Evolutionary conservation across 306 rosid species (phyloP), one percentile per base, ranked within the genome.

Genomic region (Vicia faba): DNA sequence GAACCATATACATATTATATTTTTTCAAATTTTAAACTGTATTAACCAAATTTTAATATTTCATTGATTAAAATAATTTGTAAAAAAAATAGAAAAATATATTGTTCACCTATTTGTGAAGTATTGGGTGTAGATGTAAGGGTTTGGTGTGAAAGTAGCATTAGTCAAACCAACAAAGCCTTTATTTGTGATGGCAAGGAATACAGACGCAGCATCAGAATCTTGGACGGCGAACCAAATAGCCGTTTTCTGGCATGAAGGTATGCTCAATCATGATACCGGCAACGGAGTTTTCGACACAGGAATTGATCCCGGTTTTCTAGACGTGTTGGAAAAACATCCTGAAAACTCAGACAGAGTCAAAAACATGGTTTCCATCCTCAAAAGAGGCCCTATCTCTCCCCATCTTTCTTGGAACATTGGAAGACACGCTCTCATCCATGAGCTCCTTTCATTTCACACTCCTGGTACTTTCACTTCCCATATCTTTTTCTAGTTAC

Each of bases 321-420:
- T 89, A 18, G 98, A 89, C 48, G 91, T 92, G 8, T 78, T 92
- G 64, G 98, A 92, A 7, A 89, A 85, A 53, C 98, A 89, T 72
- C 98, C 96, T 3, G 96, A 92, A 77, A 92, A 92, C 80, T 71
- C 98, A 0, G 95, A 92, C 66, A 78, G 98, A 48, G 40, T 92
- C 26, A 80, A 76, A 72, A 92, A 92, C 82, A 89, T 92, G 75
- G 72, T 92, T 5, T 92, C 96, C 8, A 92, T 89, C 31, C 96
- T 92, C 56, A 67, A 73, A 68, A 72, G 82, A 61, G 98, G 98
- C 28, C 96, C 98, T 0, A 84, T 92, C 57, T 78, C 95, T 4
- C 84, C 92, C 38, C 73, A 72, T 82, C 64, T 92, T 50, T 69
- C 84, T 50, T 92, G 92, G 95, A 69, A 84, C 56, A 56, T 51